Evolutionary conservation across 2,329 filamentous ascomycete species (phyloP).

Genomic region (Pyrenophora teres): DNA sequence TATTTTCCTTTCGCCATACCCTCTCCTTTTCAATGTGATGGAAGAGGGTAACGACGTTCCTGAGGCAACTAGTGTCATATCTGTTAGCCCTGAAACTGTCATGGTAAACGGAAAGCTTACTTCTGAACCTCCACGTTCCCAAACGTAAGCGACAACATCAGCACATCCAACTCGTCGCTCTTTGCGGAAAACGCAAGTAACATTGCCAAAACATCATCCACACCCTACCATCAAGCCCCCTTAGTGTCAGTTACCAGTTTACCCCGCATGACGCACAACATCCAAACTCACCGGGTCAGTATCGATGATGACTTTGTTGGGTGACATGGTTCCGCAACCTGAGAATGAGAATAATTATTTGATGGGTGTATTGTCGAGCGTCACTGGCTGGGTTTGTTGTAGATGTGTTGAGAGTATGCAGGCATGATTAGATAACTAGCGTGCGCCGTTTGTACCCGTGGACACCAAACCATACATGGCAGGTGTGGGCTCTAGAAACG

Average conservation of each 20-base stretch:
- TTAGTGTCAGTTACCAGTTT: not conserved
- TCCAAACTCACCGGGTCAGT: conserved; percentile 76
- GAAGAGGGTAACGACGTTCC: conserved; percentile 88
- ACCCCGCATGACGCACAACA: conserved; percentile 12
- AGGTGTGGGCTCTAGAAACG: conserved; percentile 14
- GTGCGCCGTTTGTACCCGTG: not conserved
- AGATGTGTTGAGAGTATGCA: not conserved
- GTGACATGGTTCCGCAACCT: conserved; percentile 36
- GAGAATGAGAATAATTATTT: not conserved
- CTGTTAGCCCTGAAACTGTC: not conserved
- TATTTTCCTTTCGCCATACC: conserved; percentile 75
- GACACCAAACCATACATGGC: conserved; percentile 20
- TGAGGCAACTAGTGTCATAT: conserved; percentile 67
- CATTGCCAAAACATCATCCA: conserved; percentile 89
- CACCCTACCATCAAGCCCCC: conserved; percentile 58
- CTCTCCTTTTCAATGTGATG: conserved; percentile 89
- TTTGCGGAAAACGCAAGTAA: conserved; percentile 82
- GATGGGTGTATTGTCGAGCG: conserved; percentile 22
- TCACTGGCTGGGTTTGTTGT: not conserved
- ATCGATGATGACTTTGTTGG: conserved; percentile 82
- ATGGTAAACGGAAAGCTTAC: conserved; percentile 49
- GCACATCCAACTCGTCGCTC: conserved; percentile 81
- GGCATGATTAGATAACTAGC: conserved; percentile 32
- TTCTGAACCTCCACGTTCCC: conserved; percentile 89
- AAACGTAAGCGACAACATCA: conserved; percentile 87